Base-by-base conservation (phyloP, 1,139 yeast genomes). In the Candida albicans region DNA sequence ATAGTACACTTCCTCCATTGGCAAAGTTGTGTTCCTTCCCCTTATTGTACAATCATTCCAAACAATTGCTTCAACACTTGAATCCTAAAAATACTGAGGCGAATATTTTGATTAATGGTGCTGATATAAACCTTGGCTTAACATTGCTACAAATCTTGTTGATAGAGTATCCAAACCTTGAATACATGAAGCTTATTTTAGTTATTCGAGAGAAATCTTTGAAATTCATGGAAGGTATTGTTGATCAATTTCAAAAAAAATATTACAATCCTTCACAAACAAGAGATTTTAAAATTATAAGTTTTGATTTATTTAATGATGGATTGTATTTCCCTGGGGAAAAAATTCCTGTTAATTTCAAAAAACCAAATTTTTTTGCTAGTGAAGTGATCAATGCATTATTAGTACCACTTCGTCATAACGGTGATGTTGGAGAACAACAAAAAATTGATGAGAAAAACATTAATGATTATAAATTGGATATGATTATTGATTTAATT, bases 31-130 rank as follows among this genome's bases (percentile, higher is more conserved):
- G 67, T 2, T 39, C 64, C 0, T 67, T 70, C 39, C 71, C 75
- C 0, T 60, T 67, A n/a, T 56, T 65, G 22, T 73, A 65, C 46
- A 68, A 72, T 46, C 60, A 71, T 36, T 70, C 75, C 34, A 68
- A 67, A 46, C 75, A 70, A 47, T 65, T 68, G 2, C 62, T 72
- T 32, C 51, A 58, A 24, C 62, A 67, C 46, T 55, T 65, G 36
- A 53, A 59, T 33, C 24, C 44, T 1, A 34, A 40, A 3, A 44
- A 52, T 14, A 43, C 55, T 24, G 46, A 51, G 33, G 62, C 64
- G 10, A 67, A 62, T 38, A 53, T 73, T 8, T 56, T 73, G 37
- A 68, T 73, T 42, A 72, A 73, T 52, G 79, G 79, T 10, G 79
- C 69, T 4, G 77, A 73, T 48, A 70, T 78, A 7, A 58, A 61